phyloP scores from a whole-genome alignment of 148 eudicot genomes.

The Hydrangea macrophylla region DNA sequence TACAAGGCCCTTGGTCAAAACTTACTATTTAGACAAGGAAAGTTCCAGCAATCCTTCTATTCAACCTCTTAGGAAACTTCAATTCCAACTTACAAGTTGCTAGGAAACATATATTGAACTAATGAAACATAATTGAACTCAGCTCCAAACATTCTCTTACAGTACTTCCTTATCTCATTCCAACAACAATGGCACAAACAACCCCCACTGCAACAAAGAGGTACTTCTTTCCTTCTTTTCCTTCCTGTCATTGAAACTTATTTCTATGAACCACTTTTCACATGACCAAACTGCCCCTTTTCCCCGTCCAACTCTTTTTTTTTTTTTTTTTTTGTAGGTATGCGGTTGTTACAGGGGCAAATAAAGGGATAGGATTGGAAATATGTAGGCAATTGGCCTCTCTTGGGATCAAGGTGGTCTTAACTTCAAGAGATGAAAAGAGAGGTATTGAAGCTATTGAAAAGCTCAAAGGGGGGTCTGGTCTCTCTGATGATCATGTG shows the following conservation, averaged over 20 bases:
- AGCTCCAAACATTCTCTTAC: too few relatives aligned
- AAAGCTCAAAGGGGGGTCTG: constrained; percentile 15
- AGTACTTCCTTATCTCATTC: background rate
- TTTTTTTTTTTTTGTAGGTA: constrained; percentile 12
- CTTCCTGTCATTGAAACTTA: too few relatives aligned
- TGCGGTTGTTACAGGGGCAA: constrained; percentile 24
- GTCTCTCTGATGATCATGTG: constrained; percentile 14
- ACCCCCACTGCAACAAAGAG: background rate
- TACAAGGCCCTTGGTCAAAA: too few relatives aligned
- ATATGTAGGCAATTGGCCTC: constrained; percentile 27
- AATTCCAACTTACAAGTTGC: too few relatives aligned
- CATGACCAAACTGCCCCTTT: background rate
- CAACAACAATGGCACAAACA: background rate
- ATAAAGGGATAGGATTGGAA: constrained; percentile 23
- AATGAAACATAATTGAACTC: too few relatives aligned
- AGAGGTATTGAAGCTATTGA: constrained; percentile 32
- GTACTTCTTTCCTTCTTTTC: background rate
- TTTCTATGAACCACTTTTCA: background rate
- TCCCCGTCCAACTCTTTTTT: background rate
- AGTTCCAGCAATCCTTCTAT: too few relatives aligned
- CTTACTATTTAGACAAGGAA: too few relatives aligned
- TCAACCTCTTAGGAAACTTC: too few relatives aligned
- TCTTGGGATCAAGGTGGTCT: constrained; percentile 15
- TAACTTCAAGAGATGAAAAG: constrained; percentile 27
- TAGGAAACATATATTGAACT: too few relatives aligned